Conservation (phyloP, 345 rosid genomes). For the Boechera divaricarpa region DNA sequence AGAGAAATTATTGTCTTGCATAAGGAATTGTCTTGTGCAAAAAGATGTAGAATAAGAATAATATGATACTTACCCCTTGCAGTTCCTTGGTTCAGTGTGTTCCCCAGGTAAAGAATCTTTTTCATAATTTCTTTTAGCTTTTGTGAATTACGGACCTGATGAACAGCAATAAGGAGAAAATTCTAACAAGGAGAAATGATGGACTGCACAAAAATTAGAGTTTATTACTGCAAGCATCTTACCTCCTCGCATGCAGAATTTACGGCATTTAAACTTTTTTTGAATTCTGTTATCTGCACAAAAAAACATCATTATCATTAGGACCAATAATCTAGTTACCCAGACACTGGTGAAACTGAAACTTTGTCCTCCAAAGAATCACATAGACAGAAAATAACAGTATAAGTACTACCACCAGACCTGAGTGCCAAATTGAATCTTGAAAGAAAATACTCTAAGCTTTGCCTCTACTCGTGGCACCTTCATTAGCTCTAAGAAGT, state of each 20-base stretch:
- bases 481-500: slow-evolving; percentile 93
- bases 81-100: slow-evolving; percentile 95
- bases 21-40: background rate
- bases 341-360: background rate
- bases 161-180: slow-evolving; percentile 30
- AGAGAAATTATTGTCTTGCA: background rate
- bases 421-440: slow-evolving; percentile 92
- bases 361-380: slow-evolving; percentile 26
- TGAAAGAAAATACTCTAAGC: slow-evolving; percentile 94
- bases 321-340: slow-evolving; percentile 14
- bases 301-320: slow-evolving; percentile 6
- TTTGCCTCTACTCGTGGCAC: slow-evolving; percentile 99
- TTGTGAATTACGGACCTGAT: slow-evolving; percentile 80
- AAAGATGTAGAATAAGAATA: background rate
- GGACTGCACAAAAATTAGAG: slow-evolving; percentile 31
- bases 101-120: slow-evolving; percentile 89
- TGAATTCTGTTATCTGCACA: slow-evolving; percentile 81
- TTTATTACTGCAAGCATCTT: slow-evolving; percentile 31
- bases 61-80: slow-evolving; percentile 75
- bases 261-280: slow-evolving; percentile 78
- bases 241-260: slow-evolving; percentile 97
- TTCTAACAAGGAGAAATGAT: slow-evolving; percentile 13
- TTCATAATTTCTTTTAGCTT: slow-evolving; percentile 96
- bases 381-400: slow-evolving; percentile 30
- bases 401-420: slow-evolving; percentile 60